Evolutionary conservation across 2,329 filamentous ascomycete species (phyloP).

Genomic region (Pseudofabraea citricarpa): DNA sequence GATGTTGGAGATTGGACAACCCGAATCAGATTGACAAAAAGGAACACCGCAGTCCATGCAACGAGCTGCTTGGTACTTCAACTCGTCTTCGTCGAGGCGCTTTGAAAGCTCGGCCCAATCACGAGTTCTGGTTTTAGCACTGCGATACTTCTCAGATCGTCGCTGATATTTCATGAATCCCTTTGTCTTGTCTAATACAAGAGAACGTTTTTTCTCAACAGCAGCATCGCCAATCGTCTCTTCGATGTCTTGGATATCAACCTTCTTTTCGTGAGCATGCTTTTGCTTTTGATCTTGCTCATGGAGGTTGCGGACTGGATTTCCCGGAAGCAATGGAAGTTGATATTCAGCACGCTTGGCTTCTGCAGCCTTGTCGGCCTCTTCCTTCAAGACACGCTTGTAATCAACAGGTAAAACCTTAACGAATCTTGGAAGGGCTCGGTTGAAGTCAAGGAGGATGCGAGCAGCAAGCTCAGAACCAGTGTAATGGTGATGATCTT

Average conservation of each 20-base stretch:
- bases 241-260: slow-evolving; percentile 73
- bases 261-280: slow-evolving; percentile 63
- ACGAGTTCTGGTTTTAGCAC: slow-evolving; percentile 75
- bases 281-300: slow-evolving; percentile 53
- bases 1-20: slow-evolving; percentile 94
- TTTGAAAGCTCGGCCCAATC: slow-evolving; percentile 91
- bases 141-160: slow-evolving; percentile 88
- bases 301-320: slow-evolving; percentile 46
- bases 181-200: slow-evolving; percentile 94
- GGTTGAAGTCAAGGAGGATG: slow-evolving; percentile 91
- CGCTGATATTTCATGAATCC: slow-evolving; percentile 98
- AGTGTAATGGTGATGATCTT: slow-evolving; percentile 97
- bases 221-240: slow-evolving; percentile 82
- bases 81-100: slow-evolving; percentile 85
- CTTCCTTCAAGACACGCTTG: slow-evolving; percentile 85
- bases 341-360: slow-evolving; percentile 81
- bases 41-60: slow-evolving; percentile 99
- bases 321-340: slow-evolving; percentile 70
- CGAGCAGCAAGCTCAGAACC: slow-evolving; percentile 91
- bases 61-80: slow-evolving; percentile 93
- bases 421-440: slow-evolving; percentile 83
- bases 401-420: slow-evolving; percentile 94
- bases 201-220: slow-evolving; percentile 81
- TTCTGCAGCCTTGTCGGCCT: slow-evolving; percentile 78
- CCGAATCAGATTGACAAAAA: slow-evolving; percentile 95